Percentiles rank a stretch among this genome's conserved stretches.
phyloP scores from a whole-genome alignment of 139 green algal genomes.

The Closterium sp. region DNA sequence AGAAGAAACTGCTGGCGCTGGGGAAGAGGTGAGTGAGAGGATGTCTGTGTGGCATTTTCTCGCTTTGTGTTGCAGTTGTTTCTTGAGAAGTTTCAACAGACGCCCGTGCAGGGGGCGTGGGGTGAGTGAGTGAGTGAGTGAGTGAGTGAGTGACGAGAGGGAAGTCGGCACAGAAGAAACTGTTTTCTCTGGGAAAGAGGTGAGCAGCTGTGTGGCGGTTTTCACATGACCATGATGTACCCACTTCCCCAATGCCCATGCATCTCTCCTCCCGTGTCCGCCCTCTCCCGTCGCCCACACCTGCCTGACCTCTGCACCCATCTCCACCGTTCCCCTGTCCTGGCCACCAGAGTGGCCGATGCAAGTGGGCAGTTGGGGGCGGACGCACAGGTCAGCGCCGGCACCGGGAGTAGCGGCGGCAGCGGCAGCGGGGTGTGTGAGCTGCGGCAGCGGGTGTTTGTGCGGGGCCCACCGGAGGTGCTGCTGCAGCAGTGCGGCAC shows the following conservation, averaged over 20 bases:
- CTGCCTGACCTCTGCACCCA: not conserved
- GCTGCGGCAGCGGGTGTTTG: constrained; percentile 4
- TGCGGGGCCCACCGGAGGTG: not conserved
- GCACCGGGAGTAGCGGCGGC: not conserved
- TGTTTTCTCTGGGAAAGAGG: not conserved
- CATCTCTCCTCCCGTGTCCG: no score
- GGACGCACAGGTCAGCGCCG: not conserved
- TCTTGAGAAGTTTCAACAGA: no score
- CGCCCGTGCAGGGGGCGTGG: not conserved
- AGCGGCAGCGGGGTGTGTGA: not conserved
- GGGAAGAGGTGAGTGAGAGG: not conserved
- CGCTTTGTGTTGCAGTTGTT: no score
- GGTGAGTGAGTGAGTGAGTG: no score
- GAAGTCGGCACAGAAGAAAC: not conserved
- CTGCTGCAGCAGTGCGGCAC: constrained; percentile 13
- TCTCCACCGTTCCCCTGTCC: no score
- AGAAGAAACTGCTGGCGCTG: constrained; percentile 6
- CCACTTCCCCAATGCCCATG: no score
- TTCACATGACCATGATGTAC: no score
- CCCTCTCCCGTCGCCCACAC: no score
- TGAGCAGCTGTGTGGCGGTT: not conserved
- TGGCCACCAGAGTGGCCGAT: not conserved
- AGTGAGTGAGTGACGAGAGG: not conserved
- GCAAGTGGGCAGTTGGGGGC: not conserved
- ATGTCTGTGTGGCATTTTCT: not conserved